Conservation (phyloP, 176 grass and related monocot species). For the Poa pratensis region DNA sequence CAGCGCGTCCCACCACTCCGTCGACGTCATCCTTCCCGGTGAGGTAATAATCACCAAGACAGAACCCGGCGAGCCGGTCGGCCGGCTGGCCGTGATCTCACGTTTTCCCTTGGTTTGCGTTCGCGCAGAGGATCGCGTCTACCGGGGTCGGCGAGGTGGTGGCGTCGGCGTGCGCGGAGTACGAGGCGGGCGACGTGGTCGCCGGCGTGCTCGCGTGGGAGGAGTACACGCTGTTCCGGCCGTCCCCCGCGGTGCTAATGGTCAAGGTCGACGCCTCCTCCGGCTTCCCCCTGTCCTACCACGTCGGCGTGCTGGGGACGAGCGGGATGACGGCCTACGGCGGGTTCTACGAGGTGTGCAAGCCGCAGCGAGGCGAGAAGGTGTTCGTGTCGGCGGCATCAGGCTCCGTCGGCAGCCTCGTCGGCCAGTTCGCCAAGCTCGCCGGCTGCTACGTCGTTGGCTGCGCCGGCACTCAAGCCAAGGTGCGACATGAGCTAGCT, state of each 20-base stretch:
- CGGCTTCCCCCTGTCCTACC: conserved; percentile 44
- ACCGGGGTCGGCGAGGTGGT: conserved; percentile 58
- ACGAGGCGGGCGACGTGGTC: conserved; percentile 47
- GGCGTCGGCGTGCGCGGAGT: conserved; percentile 47
- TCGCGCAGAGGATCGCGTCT: conserved; percentile 46
- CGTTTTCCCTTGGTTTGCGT: background rate
- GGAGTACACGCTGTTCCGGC: conserved; percentile 58
- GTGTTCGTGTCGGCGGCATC: conserved; percentile 67
- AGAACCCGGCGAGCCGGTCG: background rate
- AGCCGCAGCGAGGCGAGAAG: conserved; percentile 13
- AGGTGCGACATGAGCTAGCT: background rate
- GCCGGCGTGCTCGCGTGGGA: conserved; percentile 61
- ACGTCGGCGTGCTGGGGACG: conserved; percentile 34
- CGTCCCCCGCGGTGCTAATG: conserved; percentile 4
- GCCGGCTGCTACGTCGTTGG: conserved; percentile 67
- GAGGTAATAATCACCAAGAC: conserved; percentile 18
- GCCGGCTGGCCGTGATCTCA: background rate
- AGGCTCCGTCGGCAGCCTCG: conserved; percentile 63
- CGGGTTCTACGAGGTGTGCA: conserved; percentile 29
- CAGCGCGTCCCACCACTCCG: conserved; percentile 48
- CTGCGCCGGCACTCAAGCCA: conserved; percentile 51
- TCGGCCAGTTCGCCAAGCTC: conserved; percentile 73
- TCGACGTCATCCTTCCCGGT: conserved; percentile 42
- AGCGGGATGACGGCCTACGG: conserved; percentile 51
- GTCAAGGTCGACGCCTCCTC: conserved; percentile 5